Evolutionary conservation across 495 filamentous ascomycete species (phyloP).

Genomic region (Podospora australis): DNA sequence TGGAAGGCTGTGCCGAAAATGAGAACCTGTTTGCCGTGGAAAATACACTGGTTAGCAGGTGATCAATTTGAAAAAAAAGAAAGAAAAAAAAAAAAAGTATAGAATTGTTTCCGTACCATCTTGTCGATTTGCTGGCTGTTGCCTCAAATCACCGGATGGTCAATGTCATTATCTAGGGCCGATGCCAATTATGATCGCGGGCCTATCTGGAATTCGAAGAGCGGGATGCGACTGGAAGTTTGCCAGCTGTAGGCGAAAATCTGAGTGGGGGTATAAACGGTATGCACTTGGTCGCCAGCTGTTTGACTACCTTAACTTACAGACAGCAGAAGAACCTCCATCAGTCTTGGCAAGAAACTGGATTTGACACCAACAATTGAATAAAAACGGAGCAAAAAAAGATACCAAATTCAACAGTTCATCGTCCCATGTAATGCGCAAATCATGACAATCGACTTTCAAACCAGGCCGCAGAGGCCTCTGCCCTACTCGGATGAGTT

Average conservation of each 20-base stretch:
- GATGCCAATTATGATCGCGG: conserved; percentile 8
- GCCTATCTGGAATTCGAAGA: neutral
- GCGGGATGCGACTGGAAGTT: conserved; percentile 1
- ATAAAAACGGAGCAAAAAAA: conserved; percentile 2
- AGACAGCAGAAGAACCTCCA: no score
- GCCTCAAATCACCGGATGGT: conserved; percentile 15
- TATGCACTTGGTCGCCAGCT: no score
- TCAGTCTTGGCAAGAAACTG: no score
- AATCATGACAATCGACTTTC: conserved; percentile 15
- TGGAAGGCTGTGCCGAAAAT: conserved; percentile 81
- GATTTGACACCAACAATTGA: neutral
- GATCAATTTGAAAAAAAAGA: neutral
- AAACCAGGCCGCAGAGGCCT: conserved; percentile 34
- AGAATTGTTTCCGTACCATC: conserved; percentile 20
- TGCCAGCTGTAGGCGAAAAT: neutral
- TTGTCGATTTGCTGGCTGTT: conserved; percentile 16
- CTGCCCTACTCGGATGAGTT: conserved; percentile 42
- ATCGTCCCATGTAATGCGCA: neutral
- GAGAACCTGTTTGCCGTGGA: conserved; percentile 53
- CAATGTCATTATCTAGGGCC: conserved; percentile 10
- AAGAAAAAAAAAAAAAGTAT: neutral
- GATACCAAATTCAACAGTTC: neutral
- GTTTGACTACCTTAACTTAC: no score
- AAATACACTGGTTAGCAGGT: neutral
- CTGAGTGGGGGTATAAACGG: neutral